Evolutionary conservation across 1,284 basidiomycete genomes (phyloP), one percentile per base, ranked within the genome.

Genomic region (Sanguinoderma infundibulare): DNA sequence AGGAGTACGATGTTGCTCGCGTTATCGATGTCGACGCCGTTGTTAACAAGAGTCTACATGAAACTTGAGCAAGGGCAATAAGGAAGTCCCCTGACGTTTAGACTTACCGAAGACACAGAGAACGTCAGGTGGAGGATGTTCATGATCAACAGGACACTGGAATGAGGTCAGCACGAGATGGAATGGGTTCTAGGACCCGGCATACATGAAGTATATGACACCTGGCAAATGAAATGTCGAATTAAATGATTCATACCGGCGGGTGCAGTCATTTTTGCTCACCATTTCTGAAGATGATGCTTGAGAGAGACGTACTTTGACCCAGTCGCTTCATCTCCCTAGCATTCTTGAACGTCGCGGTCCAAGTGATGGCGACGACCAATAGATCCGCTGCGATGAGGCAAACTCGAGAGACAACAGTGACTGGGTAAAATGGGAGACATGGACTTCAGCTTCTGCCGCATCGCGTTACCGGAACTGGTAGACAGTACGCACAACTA

Each of bases 91-190:
- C 1, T 50, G 28, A 30, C 10, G 22, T 5, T 0, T 32, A 14
- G 8, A 32, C 57, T 39, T 28, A 59, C 57, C 1, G 57, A 47
- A 10, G 46, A 44, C 26, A 59, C 9, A 12, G 51, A 47, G 35
- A 59, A 59, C 14, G n/a, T 59, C n/a, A 59, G 57, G 15, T 59
- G 57, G 14, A 59, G 46, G 20, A 39, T 34, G 44, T 59, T 59
- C 51, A 59, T 26, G 12, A 54, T 50, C 0, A 49, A 28, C 10
- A 54, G 52, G 9, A 42, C 26, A 2, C 52, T 54, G 17, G 22
- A 4, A 0, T 4, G 12, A 14, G 6, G 6, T 53, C 51, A 38
- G 36, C 28, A 39, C 8, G 10, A 3, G 35, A 39, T n/a, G n/a
- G n/a, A n/a, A n/a, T n/a, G n/a, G n/a, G n/a, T n/a, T n/a, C n/a